phyloP scores from a whole-genome alignment of 768 basidiomycete genomes.

The Lactarius akahatsu region DNA sequence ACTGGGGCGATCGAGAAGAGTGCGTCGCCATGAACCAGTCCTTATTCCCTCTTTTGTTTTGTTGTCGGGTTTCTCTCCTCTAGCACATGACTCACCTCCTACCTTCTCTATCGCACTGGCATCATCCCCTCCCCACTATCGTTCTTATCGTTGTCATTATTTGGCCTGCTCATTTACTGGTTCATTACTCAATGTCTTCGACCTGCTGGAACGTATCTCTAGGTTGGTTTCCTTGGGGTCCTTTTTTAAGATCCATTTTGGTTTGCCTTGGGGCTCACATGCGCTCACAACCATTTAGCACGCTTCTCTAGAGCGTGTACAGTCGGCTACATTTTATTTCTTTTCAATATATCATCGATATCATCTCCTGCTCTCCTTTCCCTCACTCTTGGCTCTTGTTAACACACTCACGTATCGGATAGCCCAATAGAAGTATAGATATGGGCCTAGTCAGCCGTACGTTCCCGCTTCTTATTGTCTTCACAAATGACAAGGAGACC shows the following conservation, averaged over 20 bases:
- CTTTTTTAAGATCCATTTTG: background rate
- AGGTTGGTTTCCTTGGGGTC: background rate
- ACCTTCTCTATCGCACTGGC: background rate
- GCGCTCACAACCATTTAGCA: background rate
- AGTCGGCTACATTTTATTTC: background rate
- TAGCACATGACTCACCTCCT: background rate
- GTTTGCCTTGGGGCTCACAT: too few relatives aligned
- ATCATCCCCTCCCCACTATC: background rate
- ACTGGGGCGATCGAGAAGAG: background rate
- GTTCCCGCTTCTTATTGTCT: background rate
- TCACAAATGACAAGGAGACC: background rate
- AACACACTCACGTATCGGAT: background rate
- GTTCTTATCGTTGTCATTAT: background rate
- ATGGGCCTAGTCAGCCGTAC: too few relatives aligned
- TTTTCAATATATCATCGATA: background rate
- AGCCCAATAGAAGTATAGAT: background rate
- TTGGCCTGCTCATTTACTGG: background rate
- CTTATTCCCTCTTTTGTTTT: background rate
- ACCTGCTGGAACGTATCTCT: background rate
- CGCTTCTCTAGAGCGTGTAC: background rate
- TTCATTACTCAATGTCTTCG: background rate
- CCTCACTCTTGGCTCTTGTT: background rate
- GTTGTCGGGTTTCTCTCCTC: background rate
- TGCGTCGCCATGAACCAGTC: slow-evolving; percentile 31
- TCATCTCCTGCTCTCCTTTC: background rate